phyloP scores from a whole-genome alignment of 1,139 yeast genomes.

The Hyphopichia khmerensis region DNA sequence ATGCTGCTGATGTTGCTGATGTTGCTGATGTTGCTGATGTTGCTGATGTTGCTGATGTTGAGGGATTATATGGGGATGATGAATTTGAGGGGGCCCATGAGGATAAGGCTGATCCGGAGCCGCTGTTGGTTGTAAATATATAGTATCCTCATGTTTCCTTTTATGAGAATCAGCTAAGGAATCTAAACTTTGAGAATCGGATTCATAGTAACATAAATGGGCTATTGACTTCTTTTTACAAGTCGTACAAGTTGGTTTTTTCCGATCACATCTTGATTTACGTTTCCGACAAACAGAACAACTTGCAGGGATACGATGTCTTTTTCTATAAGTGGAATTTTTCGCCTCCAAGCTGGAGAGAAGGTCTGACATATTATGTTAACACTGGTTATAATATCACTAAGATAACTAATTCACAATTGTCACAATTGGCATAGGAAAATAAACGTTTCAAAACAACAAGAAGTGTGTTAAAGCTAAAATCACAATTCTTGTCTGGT shows the following conservation, averaged over 20 bases:
- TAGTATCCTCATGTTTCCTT: not conserved
- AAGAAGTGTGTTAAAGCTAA: too few species aligned
- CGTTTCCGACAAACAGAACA: conserved; percentile 49
- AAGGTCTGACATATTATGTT: not conserved
- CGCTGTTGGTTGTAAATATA: not conserved
- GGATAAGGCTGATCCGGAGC: not conserved
- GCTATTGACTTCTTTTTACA: conserved; percentile 74
- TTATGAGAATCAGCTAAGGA: not conserved
- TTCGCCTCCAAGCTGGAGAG: conserved; percentile 14
- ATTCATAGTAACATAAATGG: conserved; percentile 68
- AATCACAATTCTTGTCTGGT: too few species aligned
- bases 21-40: not conserved
- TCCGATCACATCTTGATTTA: conserved; percentile 57
- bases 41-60: not conserved
- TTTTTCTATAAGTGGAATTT: conserved; percentile 27
- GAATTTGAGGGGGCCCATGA: not conserved
- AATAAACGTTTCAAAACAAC: too few species aligned
- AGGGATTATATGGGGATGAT: not conserved
- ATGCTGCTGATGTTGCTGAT: not conserved
- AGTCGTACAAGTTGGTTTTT: conserved; percentile 68
- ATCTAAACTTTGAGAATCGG: conserved; percentile 13
- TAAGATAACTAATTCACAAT: not conserved
- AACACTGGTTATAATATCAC: too few species aligned
- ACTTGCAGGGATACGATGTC: conserved; percentile 44
- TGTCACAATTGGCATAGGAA: not conserved